Conservation (phyloP, 352 stramenopile genomes). For the Elongisporangium anandrum region DNA sequence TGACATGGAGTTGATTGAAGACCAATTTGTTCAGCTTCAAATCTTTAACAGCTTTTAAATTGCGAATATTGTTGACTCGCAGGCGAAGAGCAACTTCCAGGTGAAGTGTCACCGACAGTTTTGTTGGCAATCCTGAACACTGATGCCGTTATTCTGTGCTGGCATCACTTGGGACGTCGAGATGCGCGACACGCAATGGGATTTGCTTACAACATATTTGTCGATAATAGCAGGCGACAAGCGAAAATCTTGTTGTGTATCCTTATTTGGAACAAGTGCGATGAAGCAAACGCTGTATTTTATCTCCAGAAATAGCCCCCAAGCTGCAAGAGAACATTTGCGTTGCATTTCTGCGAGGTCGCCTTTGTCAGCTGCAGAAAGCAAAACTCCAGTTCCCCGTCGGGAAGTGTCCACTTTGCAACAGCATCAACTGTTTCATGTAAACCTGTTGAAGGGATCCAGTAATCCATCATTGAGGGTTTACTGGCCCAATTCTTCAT, state of each 20-base stretch:
- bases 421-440: conserved; percentile 13
- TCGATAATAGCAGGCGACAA: not conserved
- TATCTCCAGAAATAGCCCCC: conserved; percentile 13
- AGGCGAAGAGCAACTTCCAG: too few relatives aligned
- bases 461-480: conserved; percentile 15
- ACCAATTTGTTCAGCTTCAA: too few relatives aligned
- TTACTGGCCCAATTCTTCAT: conserved; percentile 10
- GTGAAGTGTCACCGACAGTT: too few relatives aligned
- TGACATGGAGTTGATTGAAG: too few relatives aligned
- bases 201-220: not conserved
- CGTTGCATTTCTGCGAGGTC: conserved; percentile 8
- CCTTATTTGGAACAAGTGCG: conserved; percentile 4
- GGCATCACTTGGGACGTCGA: not conserved
- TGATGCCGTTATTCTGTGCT: too few relatives aligned
- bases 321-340: conserved; percentile 12
- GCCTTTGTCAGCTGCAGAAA: conserved; percentile 18
- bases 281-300: conserved; percentile 15
- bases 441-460: conserved; percentile 11
- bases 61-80: too few relatives aligned
- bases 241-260: not conserved
- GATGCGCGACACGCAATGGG: not conserved
- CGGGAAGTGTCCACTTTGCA: conserved; percentile 9
- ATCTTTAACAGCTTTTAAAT: too few relatives aligned
- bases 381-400: conserved; percentile 8
- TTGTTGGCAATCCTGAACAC: too few relatives aligned